Conservation (phyloP, 2,329 filamentous ascomycete genomes). For the Colletotrichum liaoningense region DNA sequence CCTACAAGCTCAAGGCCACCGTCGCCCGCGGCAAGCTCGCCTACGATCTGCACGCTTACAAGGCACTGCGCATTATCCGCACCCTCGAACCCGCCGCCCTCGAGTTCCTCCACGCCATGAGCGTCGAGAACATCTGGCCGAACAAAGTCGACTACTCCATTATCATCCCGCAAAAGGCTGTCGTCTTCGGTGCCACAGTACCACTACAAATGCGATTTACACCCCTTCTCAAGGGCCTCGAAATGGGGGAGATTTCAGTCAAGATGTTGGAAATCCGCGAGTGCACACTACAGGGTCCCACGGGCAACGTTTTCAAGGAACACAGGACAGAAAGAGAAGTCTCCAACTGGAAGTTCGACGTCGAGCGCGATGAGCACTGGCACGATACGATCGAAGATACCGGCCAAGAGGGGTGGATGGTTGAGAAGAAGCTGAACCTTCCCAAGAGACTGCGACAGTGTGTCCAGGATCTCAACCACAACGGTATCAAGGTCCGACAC, state of each 20-base stretch:
- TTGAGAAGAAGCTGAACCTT: slow-evolving; percentile 73
- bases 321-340: slow-evolving; percentile 75
- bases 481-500: slow-evolving; percentile 91
- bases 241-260: slow-evolving; percentile 84
- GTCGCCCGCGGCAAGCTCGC: slow-evolving; percentile 88
- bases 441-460: slow-evolving; percentile 86
- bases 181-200: slow-evolving; percentile 91
- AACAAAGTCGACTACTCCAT: slow-evolving; percentile 98
- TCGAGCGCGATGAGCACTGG: slow-evolving; percentile 72
- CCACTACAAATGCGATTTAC: slow-evolving; percentile 88
- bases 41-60: slow-evolving; percentile 85
- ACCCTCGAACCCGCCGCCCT: slow-evolving; percentile 81
- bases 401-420: slow-evolving; percentile 73
- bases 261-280: slow-evolving; percentile 85
- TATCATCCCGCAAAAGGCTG: slow-evolving; percentile 90
- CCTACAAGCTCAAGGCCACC: slow-evolving; percentile 91
- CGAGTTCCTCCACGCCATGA: slow-evolving; percentile 88
- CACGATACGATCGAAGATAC: slow-evolving; percentile 76
- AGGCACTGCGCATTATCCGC: slow-evolving; percentile 81
- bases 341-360: slow-evolving; percentile 66
- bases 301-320: slow-evolving; percentile 60
- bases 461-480: slow-evolving; percentile 88
- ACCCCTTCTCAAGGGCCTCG: slow-evolving; percentile 88
- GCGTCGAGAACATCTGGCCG: slow-evolving; percentile 96
- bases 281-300: slow-evolving; percentile 63